phyloP scores from a whole-genome alignment of 2,329 filamentous ascomycete genomes.

The Fusarium miscanthi region DNA sequence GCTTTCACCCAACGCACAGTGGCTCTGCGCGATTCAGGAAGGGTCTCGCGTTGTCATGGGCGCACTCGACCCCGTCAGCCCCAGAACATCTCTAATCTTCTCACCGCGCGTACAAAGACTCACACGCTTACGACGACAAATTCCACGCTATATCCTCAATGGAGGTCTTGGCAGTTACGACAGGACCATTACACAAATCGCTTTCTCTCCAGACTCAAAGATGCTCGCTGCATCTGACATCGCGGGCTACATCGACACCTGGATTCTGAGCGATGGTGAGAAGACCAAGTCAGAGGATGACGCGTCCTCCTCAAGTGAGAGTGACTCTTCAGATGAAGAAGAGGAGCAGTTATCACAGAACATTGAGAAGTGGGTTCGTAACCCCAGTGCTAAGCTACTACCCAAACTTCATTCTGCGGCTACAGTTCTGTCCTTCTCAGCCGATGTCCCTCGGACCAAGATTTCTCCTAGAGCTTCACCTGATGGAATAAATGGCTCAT shows the following conservation, averaged over 20 bases:
- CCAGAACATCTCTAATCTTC: slow-evolving; percentile 44
- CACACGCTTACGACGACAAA: slow-evolving; percentile 63
- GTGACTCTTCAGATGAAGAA: slow-evolving; percentile 57
- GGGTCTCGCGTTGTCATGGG: slow-evolving; percentile 67
- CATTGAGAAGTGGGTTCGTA: slow-evolving; percentile 76
- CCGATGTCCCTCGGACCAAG: slow-evolving; percentile 54
- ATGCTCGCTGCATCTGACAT: slow-evolving; percentile 84
- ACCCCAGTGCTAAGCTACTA: slow-evolving; percentile 75
- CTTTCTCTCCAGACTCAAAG: slow-evolving; percentile 84
- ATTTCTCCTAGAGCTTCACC: slow-evolving; percentile 41
- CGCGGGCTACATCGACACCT: slow-evolving; percentile 87
- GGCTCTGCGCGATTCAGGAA: slow-evolving; percentile 73
- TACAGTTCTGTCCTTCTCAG: slow-evolving; percentile 75
- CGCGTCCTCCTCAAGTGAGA: slow-evolving; percentile 52
- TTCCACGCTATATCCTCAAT: slow-evolving; percentile 66
- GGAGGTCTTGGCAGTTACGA: slow-evolving; percentile 81
- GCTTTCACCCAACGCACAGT: slow-evolving; percentile 76
- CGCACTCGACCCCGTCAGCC: slow-evolving; percentile 38
- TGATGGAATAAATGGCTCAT: slow-evolving; percentile 41
- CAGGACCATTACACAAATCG: slow-evolving; percentile 76
- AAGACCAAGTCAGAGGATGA: slow-evolving; percentile 51
- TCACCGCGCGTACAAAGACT: slow-evolving; percentile 57
- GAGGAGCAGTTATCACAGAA: slow-evolving; percentile 54
- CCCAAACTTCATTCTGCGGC: slow-evolving; percentile 75
- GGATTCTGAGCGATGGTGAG: slow-evolving; percentile 68